phyloP scores from a whole-genome alignment of 306 rosid genomes.

The Trifolium fragiferum region DNA sequence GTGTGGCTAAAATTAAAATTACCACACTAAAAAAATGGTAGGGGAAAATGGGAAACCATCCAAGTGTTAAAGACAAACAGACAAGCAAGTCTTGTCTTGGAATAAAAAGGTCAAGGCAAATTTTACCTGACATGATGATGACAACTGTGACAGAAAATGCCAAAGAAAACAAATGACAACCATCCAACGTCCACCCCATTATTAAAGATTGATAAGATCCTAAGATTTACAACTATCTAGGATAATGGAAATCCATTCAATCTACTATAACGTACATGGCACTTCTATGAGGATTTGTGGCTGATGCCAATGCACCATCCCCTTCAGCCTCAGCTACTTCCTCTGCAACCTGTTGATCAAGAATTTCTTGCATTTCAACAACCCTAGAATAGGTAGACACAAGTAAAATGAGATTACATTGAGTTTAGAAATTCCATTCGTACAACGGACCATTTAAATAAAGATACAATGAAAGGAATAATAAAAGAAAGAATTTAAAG shows the following conservation, averaged over 20 bases:
- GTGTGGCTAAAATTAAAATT: background rate
- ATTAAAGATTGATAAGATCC: slow-evolving; percentile 34
- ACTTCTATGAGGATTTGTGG: slow-evolving; percentile 74
- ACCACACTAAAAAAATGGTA: background rate
- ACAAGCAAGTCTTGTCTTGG: no score
- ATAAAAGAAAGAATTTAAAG: slow-evolving; percentile 10
- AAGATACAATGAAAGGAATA: slow-evolving; percentile 23
- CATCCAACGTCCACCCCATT: background rate
- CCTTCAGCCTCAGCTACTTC: slow-evolving; percentile 99
- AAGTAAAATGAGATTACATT: slow-evolving; percentile 38
- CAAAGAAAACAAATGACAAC: no score
- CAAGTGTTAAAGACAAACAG: no score
- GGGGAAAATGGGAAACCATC: no score
- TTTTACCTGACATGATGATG: no score
- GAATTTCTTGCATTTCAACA: slow-evolving; percentile 98
- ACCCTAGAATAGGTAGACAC: slow-evolving; percentile 58
- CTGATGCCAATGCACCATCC: slow-evolving; percentile 72
- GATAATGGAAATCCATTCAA: slow-evolving; percentile 39
- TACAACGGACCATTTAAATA: slow-evolving; percentile 31
- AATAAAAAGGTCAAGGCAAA: no score
- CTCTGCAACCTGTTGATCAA: slow-evolving; percentile 95
- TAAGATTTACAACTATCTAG: slow-evolving; percentile 24
- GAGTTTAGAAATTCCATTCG: slow-evolving; percentile 18
- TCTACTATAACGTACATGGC: slow-evolving; percentile 55
- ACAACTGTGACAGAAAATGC: no score